These are phyloP conservation scores for Annulohypoxylon bovei DNA, from an alignment of 495 filamentous ascomycete genomes.

Conservation along the genomic window DNA sequence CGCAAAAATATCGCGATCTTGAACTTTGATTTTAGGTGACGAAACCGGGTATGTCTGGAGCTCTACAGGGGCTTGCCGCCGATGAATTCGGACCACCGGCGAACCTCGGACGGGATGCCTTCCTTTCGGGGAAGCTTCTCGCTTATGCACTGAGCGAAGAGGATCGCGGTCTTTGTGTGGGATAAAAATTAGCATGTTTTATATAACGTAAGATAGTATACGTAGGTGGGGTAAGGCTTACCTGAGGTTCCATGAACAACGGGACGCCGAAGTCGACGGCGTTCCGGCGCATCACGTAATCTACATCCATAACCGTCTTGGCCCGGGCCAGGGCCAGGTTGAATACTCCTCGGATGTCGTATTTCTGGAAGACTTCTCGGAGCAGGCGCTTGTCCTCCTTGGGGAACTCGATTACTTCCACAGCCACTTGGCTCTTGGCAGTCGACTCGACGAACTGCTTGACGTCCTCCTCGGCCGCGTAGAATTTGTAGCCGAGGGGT, in stretches of 20 bases:
- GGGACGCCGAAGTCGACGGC: conserved; percentile 98
- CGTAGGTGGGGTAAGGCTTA: conserved; percentile 59
- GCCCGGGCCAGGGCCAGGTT: conserved; percentile 87
- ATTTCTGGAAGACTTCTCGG: conserved; percentile 95
- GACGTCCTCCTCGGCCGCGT: conserved; percentile 80
- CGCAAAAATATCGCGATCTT: neutral
- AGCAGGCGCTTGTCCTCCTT: conserved; percentile 95
- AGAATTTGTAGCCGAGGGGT: conserved; percentile 93
- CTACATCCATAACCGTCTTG: conserved; percentile 87
- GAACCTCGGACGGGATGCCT: conserved; percentile 88
- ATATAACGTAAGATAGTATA: neutral
- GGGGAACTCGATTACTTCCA: conserved; percentile 97
- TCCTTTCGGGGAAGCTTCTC: conserved; percentile 87
- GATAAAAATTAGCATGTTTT: neutral
- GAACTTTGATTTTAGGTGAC: neutral
- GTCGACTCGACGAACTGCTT: conserved; percentile 82
- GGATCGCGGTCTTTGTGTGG: conserved; percentile 79
- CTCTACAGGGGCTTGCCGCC: conserved; percentile 87
- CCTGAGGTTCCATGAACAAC: conserved; percentile 98
- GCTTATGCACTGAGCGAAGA: conserved; percentile 96
- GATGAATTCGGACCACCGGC: conserved; percentile 93
- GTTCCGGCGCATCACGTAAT: conserved; percentile 98
- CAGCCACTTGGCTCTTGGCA: conserved; percentile 69
- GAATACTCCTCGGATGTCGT: conserved; percentile 95
- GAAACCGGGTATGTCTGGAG: conserved; percentile 15